A percentile compares a stretch with the other conserved stretches of the same genome.
Conservation (phyloP, 345 rosid genomes). For the Gynandropsis gynandra region DNA sequence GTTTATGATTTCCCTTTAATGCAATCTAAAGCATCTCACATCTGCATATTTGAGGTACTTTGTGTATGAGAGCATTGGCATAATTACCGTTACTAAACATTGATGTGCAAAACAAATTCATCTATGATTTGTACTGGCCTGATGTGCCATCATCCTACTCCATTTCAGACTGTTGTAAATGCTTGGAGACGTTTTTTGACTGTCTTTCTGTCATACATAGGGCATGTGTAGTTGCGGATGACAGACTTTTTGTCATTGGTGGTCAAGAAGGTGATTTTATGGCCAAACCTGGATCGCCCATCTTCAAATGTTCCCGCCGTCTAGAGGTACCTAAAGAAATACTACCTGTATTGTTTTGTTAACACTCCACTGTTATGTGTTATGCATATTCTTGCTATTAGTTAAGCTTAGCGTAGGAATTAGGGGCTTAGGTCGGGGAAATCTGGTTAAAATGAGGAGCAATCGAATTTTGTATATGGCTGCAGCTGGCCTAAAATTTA, state of each 20-base stretch:
- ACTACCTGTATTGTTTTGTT: neutral
- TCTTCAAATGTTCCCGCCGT: slow-evolving; percentile 92
- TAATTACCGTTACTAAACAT: neutral
- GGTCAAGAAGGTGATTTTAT: slow-evolving; percentile 99
- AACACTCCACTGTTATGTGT: too few relatives aligned
- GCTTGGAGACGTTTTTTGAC: too few relatives aligned
- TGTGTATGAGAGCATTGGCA: too few relatives aligned
- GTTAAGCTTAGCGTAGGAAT: too few relatives aligned
- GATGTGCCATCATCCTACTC: neutral
- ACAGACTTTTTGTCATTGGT: slow-evolving; percentile 64
- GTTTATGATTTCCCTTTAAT: neutral
- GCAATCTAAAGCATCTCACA: neutral
- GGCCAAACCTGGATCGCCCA: slow-evolving; percentile 98
- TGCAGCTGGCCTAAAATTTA: too few relatives aligned
- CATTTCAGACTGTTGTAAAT: too few relatives aligned
- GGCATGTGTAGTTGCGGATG: slow-evolving; percentile 77
- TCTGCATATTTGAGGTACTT: too few relatives aligned
- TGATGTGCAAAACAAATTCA: neutral
- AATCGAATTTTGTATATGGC: too few relatives aligned
- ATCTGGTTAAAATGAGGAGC: too few relatives aligned
- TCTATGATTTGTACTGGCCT: too few relatives aligned
- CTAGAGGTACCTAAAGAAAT: slow-evolving; percentile 45
- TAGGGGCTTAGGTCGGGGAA: too few relatives aligned
- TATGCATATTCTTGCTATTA: too few relatives aligned
- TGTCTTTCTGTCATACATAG: slow-evolving; percentile 30